Evolutionary conservation across 1,284 basidiomycete species (phyloP).

Genomic region (Puccinia horiana): DNA sequence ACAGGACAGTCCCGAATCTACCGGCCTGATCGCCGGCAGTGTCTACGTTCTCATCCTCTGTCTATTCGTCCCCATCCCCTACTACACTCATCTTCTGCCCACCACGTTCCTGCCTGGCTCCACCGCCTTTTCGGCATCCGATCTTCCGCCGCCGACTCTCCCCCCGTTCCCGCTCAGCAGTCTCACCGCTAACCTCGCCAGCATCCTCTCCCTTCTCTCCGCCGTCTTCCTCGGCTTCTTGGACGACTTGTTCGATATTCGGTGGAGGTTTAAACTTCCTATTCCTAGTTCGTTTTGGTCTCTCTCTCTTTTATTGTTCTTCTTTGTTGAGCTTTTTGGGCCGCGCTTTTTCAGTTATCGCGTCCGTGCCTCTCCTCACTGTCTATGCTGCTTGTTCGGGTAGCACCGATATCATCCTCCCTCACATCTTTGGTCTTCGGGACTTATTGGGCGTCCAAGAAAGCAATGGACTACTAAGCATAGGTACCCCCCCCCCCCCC

Average conservation of each 20-base stretch:
- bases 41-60: conserved; percentile 72
- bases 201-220: conserved; percentile 81
- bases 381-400: conserved; percentile 89
- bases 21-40: conserved; percentile 84
- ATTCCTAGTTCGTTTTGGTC: conserved; percentile 67
- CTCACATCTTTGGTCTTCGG: conserved; percentile 64
- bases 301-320: not conserved
- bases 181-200: conserved; percentile 89
- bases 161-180: conserved; percentile 52
- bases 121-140: not conserved
- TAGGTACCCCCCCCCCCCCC: conserved; percentile 65
- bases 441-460: conserved; percentile 62
- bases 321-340: not conserved
- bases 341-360: conserved; percentile 67
- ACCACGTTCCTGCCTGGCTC: conserved; percentile 30
- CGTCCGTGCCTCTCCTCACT: conserved; percentile 88
- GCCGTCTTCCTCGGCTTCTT: conserved; percentile 93
- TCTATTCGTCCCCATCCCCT: conserved; percentile 55
- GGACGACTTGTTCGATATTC: conserved; percentile 97
- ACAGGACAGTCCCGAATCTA: conserved; percentile 77
- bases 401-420: conserved; percentile 90
- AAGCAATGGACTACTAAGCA: conserved; percentile 68
- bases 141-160: not conserved
- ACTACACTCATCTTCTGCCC: conserved; percentile 52
- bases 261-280: conserved; percentile 96